Evolutionary conservation across 164 flowering plant genomes (phyloP), one percentile per base, ranked within the genome.

Genomic region (Vitis rotundifolia): DNA sequence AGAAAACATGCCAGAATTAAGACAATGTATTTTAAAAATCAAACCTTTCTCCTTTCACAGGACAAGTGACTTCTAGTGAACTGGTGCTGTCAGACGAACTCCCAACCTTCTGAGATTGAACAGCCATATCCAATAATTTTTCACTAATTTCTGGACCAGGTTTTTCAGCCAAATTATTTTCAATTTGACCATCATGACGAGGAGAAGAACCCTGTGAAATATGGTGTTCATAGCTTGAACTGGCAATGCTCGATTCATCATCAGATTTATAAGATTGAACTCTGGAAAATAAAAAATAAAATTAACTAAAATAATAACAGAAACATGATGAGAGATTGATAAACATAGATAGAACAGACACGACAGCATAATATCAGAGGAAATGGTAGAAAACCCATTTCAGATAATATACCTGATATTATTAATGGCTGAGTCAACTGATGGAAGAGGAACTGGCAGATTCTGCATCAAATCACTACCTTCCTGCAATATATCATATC

Each of bases 31-130:
- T 7, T 56, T 51, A 44, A 64, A 19, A 55, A n/a, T 28, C 73
- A 22, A 63, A 89, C 92, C 90, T 82, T 49, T 83, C 90, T 73
- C 68, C 80, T 74, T 67, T 77, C 11, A 31, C 16, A n/a, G 71
- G 57, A 18, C 63, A 18, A 67, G 7, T 22, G 63, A 57, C 50
- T 55, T 80, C 88, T 53, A 73, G 62, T 49, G 62, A 71, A 62
- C 13, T 53, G 58, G 64, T 58, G 65, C 53, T 60, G 60, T 63
- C 54, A 53, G 76, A 71, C 48, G 78, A 72, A 70, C 59, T 61
- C 59, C 56, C 78, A 37, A 37, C 50, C 58, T 80, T 70, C 79
- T 69, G 49, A 59, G 76, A 49, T 70, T 70, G 59, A 28, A 54
- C 15, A n/a, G 63, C 11, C 47, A 58, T 47, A 53, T 85, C 81